Base-by-base conservation (phyloP, 345 rosid species). In the Aquilaria malaccensis region DNA sequence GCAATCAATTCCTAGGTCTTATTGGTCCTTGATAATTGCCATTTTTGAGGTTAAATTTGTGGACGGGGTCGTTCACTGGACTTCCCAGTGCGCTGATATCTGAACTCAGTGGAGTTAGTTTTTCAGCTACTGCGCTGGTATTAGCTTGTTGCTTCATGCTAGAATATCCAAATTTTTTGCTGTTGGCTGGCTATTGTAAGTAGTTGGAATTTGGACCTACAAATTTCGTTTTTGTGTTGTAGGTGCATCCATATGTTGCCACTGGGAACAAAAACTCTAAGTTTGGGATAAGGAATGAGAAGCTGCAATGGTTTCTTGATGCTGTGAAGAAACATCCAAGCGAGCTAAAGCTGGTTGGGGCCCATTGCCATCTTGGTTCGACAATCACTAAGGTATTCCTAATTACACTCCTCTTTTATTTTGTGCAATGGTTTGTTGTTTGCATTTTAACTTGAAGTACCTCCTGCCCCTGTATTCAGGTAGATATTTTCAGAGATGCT, bases 161-260 rank as follows among this genome's bases (percentile, higher is more conserved):
- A 37, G 43, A 4, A 1, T 37, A 37, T 5, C 43, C 4, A 37
- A 37, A 3, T 9, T 37, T 3, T 37, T 37, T 9, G 43, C 5
- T 37, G 7, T 37, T 37, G 5, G 5, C 43, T 37, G 43, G 43
- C 43, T 37, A 22, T 37, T 37, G 43, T 37, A 37, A 37, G 43
- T 37, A 37, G 43, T 37, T 37, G 43, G 7, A 37, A 9, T 4
- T 37, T 37, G 43, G 7, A 37, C 43, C 22, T 22, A 22, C 22
- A 22, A 22, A 22, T 22, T 22, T 22, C 22, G 22, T 22, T 22
- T 37, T 37, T 5, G 2, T 37, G 43, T 6, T 15, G 47, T 53
- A 90, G 99, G 97, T 94, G 52, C 99, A 94, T 83, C 91, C 99
- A 64, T 94, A 90, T 77, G 97, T 94, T 56, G 96, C 96, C 45